Percentiles rank a stretch among this genome's conserved stretches.
Evolutionary conservation across 1,139 yeast species (phyloP).

Genomic region (Groenewaldozyma sp.): DNA sequence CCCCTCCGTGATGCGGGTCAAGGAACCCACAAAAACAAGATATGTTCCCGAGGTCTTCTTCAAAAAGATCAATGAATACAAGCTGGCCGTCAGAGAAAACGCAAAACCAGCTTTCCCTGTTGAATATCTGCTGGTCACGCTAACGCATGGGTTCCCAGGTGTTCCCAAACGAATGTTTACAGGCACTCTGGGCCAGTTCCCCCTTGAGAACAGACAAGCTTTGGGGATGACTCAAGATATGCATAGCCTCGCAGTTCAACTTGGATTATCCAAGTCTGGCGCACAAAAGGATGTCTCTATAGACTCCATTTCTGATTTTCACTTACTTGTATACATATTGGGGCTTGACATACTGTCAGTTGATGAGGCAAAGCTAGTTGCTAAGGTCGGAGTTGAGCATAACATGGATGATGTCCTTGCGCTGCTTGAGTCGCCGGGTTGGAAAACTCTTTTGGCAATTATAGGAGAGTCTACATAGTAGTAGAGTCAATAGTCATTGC

Average conservation of each 20-base stretch:
- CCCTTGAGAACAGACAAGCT: slow-evolving; percentile 70
- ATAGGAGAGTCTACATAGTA: slow-evolving; percentile 17
- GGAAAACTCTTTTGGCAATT: slow-evolving; percentile 67
- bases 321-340: slow-evolving; percentile 51
- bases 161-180: slow-evolving; percentile 41
- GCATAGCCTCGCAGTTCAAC: slow-evolving; percentile 37
- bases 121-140: slow-evolving; percentile 77
- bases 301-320: slow-evolving; percentile 51
- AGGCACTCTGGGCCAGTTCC: slow-evolving; percentile 40
- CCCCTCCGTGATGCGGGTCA: slow-evolving; percentile 79
- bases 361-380: slow-evolving; percentile 42
- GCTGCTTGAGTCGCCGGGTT: slow-evolving; percentile 58
- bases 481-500: neutral
- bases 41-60: slow-evolving; percentile 94
- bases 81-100: slow-evolving; percentile 72
- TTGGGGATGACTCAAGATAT: slow-evolving; percentile 69
- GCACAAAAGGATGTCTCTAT: slow-evolving; percentile 8
- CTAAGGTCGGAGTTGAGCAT: slow-evolving; percentile 32
- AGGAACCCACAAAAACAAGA: slow-evolving; percentile 56
- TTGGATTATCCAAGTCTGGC: slow-evolving; percentile 32
- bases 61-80: slow-evolving; percentile 79
- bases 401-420: slow-evolving; percentile 37
- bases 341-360: slow-evolving; percentile 42
- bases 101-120: slow-evolving; percentile 97
- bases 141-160: slow-evolving; percentile 88